Conservation (phyloP, 352 stramenopile species). For the Pythium vanterpoolii region DNA sequence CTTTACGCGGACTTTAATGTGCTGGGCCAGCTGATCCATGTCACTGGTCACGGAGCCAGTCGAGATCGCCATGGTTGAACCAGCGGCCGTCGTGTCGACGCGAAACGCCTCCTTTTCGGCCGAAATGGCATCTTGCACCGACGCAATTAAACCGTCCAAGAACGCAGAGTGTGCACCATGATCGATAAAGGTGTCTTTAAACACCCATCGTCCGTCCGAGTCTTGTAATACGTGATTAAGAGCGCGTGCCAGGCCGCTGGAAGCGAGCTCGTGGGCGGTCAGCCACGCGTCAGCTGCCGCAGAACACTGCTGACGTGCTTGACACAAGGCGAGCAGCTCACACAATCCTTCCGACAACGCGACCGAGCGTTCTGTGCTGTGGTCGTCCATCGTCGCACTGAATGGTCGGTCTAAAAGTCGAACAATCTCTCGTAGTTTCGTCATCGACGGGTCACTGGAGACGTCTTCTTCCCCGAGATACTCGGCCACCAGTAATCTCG, state of each 20-base stretch:
- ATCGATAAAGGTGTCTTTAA: conserved; percentile 30
- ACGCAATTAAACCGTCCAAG: conserved; percentile 32
- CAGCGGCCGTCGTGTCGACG: conserved; percentile 16
- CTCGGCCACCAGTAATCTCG: conserved; percentile 35
- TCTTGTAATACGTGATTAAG: conserved; percentile 35
- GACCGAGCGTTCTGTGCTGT: not conserved
- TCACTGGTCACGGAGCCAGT: conserved; percentile 34
- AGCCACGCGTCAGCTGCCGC: conserved; percentile 26
- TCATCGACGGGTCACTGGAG: conserved; percentile 2
- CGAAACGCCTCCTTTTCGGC: conserved; percentile 59
- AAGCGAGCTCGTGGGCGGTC: conserved; percentile 60
- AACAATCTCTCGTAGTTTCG: conserved; percentile 9
- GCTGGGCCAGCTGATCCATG: conserved; percentile 61
- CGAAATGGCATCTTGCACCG: conserved; percentile 58
- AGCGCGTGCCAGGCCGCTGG: conserved; percentile 46
- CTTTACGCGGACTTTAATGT: conserved; percentile 69
- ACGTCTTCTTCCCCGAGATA: conserved; percentile 33
- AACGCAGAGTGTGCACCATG: conserved; percentile 8
- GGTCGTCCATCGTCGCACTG: not conserved
- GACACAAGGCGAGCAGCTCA: conserved; percentile 26
- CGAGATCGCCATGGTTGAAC: conserved; percentile 2
- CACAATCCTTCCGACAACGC: conserved; percentile 18
- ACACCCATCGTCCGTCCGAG: conserved; percentile 29
- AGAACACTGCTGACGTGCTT: conserved; percentile 4
- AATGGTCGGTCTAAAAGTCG: not conserved